Base-by-base conservation (phyloP, 352 stramenopile species). In the Pythium aphanidermatum region DNA sequence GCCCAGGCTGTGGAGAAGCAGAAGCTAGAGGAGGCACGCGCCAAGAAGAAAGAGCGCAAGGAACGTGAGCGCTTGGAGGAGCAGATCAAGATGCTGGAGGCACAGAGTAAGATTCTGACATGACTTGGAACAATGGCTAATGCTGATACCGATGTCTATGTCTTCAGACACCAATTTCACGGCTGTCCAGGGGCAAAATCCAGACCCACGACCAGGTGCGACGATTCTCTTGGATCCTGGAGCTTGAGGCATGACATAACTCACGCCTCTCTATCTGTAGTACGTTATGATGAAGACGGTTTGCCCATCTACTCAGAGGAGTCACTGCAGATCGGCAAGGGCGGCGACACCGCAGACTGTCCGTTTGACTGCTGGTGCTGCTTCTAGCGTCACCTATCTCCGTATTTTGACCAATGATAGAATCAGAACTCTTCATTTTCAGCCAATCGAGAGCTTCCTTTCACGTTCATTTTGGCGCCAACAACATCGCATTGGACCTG, bases 361-460 rank as follows among this genome's bases (percentile, higher is more conserved):
- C 84, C 84, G 0, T 95, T 95, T 44, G 84, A 95, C 52, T 95
- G 84, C 64, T 92, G 84, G 79, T 95, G 84, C 61, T 95, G 84
- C 64, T 95, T 94, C 37, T 95, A 55, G 47, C n/a, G n/a, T n/a
- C n/a, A n/a, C n/a, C n/a, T n/a, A 51, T 0, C 17, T 3, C 13
- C 23, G 14, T 3, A 30, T 70, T 65, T 59, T 30, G 32, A 39
- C 49, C 54, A 66, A 55, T 55, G 41, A 66, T 41, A 38, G 21
- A 31, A 5, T 21, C 13, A 2, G 13, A n/a, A 30, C 21, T 16
- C 20, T 6, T 31, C 8, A 0, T 34, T 45, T 45, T 27, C 24
- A 54, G 31, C 37, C 42, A 58, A 65, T 63, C 17, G 13, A n/a
- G n/a, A n/a, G n/a, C n/a, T n/a, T n/a, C n/a, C n/a, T n/a, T n/a